Evolutionary conservation across 1,284 basidiomycete genomes (phyloP).

Genomic region (Leucoagaricus sp.): DNA sequence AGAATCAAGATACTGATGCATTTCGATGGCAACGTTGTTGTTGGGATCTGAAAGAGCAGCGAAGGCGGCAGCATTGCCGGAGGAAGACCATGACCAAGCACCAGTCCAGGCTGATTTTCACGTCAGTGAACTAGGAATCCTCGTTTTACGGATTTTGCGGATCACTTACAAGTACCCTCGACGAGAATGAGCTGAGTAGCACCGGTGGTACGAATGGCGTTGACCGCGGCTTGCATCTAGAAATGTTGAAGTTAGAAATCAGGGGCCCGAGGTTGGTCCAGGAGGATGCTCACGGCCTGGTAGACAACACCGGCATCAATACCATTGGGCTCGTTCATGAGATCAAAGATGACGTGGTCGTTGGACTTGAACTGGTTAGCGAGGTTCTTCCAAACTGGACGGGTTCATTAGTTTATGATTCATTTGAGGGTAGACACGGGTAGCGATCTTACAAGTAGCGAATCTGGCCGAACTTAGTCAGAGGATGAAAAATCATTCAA

Average conservation of each 20-base stretch:
- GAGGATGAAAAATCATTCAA: neutral
- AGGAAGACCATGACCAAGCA: slow-evolving; percentile 58
- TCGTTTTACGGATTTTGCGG: neutral
- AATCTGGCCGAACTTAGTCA: slow-evolving; percentile 37
- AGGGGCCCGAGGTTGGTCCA: neutral
- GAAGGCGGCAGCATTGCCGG: slow-evolving; percentile 58
- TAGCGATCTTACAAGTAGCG: slow-evolving; percentile 53
- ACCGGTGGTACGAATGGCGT: slow-evolving; percentile 60
- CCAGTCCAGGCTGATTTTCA: slow-evolving; percentile 40
- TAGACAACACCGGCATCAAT: slow-evolving; percentile 50
- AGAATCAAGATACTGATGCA: slow-evolving; percentile 72
- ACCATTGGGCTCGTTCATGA: slow-evolving; percentile 65
- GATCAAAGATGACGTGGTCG: slow-evolving; percentile 56
- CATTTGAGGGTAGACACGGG: no score
- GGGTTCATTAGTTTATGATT: no score
- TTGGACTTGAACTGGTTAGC: slow-evolving; percentile 55
- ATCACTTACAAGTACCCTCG: slow-evolving; percentile 47
- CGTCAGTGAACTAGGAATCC: neutral
- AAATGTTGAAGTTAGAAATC: neutral
- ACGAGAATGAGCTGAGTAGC: slow-evolving; percentile 59
- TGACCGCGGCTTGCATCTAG: slow-evolving; percentile 63
- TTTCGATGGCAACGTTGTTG: slow-evolving; percentile 66
- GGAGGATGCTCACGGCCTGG: slow-evolving; percentile 37
- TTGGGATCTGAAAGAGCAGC: slow-evolving; percentile 54
- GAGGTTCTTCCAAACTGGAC: slow-evolving; percentile 56